Evolutionary conservation across 352 stramenopile species (phyloP).

Genomic region (Phytophthora pistaciae): DNA sequence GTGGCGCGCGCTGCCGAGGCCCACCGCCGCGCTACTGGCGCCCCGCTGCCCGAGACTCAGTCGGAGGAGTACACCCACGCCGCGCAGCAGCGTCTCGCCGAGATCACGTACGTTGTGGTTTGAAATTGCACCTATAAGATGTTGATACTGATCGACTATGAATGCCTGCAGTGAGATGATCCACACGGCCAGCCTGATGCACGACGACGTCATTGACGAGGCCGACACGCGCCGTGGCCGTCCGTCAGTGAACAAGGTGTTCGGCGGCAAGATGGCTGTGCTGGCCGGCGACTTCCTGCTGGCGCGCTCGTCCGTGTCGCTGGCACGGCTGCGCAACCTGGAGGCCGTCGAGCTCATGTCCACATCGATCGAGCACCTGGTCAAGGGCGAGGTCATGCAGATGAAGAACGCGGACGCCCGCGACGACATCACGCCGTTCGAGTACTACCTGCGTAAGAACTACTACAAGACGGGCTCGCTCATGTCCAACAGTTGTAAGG

Average conservation of each 20-base stretch:
- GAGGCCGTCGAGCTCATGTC: constrained; percentile 98
- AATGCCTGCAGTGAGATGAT: constrained; percentile 95
- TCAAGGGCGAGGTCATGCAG: constrained; percentile 99
- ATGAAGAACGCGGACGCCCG: constrained; percentile 91
- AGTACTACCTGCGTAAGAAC: constrained; percentile 98
- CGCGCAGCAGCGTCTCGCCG: constrained; percentile 80
- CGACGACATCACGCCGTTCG: constrained; percentile 86
- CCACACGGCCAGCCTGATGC: constrained; percentile 98
- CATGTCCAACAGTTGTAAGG: constrained; percentile 98
- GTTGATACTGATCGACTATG: background rate
- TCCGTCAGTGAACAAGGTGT: constrained; percentile 96
- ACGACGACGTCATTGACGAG: constrained; percentile 99
- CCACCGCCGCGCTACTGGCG: constrained; percentile 56
- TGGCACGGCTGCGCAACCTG: constrained; percentile 95
- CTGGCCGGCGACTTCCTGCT: constrained; percentile 98
- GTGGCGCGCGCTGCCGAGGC: constrained; percentile 93
- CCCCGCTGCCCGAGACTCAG: constrained; percentile 57
- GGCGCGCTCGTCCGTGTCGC: constrained; percentile 95
- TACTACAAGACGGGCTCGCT: constrained; percentile 99
- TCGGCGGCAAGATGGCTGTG: constrained; percentile 99
- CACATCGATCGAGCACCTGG: constrained; percentile 98
- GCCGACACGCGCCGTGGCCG: constrained; percentile 95
- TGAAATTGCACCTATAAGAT: background rate
- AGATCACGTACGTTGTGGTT: constrained; percentile 80
- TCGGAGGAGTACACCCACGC: constrained; percentile 80